Evolutionary conservation across 441 rosid genomes (phyloP), one percentile per base, ranked within the genome.

Genomic region (Gossypium gossypioides): DNA sequence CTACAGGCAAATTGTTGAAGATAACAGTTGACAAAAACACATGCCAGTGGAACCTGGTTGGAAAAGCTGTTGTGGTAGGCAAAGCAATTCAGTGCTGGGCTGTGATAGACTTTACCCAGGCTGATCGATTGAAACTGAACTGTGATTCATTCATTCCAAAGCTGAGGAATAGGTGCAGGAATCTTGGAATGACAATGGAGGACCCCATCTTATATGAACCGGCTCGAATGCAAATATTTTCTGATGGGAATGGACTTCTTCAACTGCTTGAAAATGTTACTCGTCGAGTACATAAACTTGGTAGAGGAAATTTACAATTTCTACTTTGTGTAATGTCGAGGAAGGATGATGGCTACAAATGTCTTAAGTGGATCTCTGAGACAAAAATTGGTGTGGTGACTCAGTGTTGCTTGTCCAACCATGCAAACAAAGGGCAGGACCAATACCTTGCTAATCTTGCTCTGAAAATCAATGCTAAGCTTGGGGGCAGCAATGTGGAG

Each of bases 1-100:
- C 63, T 52, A 44, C 9, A 67, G 96, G 96, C 21, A 76, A 58
- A 54, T 40, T 75, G 65, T 66, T 81, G 18, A 79, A 77, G 46
- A 59, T 88, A 51, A 59, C 81, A 52, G 97, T 91, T 61, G 95
- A 91, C 70, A 79, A 42, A 66, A 84, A 82, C 19, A 87, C 82
- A 29, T 81, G 92, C 59, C 96, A 90, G 1, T 94, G 99, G 99
- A 94, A 90, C 80, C 86, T 94, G 69, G 78, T 87, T 51, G 79
- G 74, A 22, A 89, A 71, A 52, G 86, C 88, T 29, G 81, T 94
- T 48, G 87, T 88, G 5, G 89, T 84, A 73, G 96, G 98, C 25
- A 89, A 81, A 77, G 57, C 81, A 57, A 68, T 89, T 40, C 80
- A 89, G 6, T 71, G 87, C 6, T 94, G 96, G 96, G 97, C 84